Conservation (phyloP, 257 asterid species). For the Echium plantagineum region DNA sequence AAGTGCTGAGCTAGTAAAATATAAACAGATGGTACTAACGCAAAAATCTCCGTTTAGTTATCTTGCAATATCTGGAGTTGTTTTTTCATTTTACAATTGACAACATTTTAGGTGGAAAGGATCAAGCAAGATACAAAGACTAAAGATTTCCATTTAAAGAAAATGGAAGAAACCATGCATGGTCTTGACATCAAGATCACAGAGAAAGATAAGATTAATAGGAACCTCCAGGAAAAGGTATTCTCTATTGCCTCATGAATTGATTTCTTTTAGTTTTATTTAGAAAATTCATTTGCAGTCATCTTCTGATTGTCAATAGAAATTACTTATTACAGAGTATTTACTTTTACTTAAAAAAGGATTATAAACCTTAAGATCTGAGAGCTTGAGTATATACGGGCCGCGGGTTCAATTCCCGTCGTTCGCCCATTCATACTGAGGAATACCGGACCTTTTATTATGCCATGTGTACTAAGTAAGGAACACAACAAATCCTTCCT, state of each 20-base stretch:
- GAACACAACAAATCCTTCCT: too few relatives aligned
- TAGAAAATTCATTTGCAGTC: background rate
- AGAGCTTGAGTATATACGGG: too few relatives aligned
- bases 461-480: too few relatives aligned
- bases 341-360: too few relatives aligned
- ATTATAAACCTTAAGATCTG: too few relatives aligned
- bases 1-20: too few relatives aligned
- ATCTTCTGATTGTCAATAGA: too few relatives aligned
- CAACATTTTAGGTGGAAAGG: constrained; percentile 53
- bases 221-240: constrained; percentile 94
- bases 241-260: background rate
- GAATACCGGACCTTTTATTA: constrained; percentile 24
- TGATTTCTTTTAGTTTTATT: background rate
- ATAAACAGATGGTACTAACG: constrained; percentile 69
- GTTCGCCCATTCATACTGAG: too few relatives aligned
- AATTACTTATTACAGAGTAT: too few relatives aligned
- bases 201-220: constrained; percentile 62
- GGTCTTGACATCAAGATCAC: constrained; percentile 68
- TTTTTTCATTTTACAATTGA: background rate
- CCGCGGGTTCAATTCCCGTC: too few relatives aligned
- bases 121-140: constrained; percentile 65
- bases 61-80: background rate
- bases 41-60: too few relatives aligned
- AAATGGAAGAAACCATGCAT: constrained; percentile 78
- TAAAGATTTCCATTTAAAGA: constrained; percentile 63